These are phyloP conservation scores for Candida namnaoensis DNA, from an alignment of 805 yeast species.

Conservation along the genomic window DNA sequence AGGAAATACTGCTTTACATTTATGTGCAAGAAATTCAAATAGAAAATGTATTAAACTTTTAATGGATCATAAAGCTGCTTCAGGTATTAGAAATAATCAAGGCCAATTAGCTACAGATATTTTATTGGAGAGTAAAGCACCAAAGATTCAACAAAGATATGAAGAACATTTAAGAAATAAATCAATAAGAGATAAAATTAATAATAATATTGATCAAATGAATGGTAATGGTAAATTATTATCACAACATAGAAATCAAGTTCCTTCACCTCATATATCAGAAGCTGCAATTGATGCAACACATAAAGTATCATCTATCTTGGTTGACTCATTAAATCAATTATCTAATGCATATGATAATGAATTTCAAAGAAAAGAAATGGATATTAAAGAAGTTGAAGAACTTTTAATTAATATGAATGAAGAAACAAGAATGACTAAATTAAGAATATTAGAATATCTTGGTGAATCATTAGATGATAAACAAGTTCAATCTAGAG, in stretches of 20 bases:
- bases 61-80: slow-evolving; percentile 38
- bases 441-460: slow-evolving; percentile 12
- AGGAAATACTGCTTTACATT: slow-evolving; percentile 75
- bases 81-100: slow-evolving; percentile 28
- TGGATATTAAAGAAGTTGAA: slow-evolving; percentile 41
- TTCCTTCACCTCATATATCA: slow-evolving; percentile 32
- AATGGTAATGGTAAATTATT: slow-evolving; percentile 1
- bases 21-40: slow-evolving; percentile 57
- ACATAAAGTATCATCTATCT: slow-evolving; percentile 41
- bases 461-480: slow-evolving; percentile 10
- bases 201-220: background rate
- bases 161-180: slow-evolving; percentile 12
- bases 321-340: slow-evolving; percentile 37
- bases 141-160: slow-evolving; percentile 14
- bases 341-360: slow-evolving; percentile 44
- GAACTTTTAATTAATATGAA: slow-evolving; percentile 31
- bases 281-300: slow-evolving; percentile 47
- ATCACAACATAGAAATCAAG: slow-evolving; percentile 3
- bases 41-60: slow-evolving; percentile 41
- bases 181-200: background rate
- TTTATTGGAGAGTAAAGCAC: slow-evolving; percentile 15
- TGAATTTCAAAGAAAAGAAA: slow-evolving; percentile 45
- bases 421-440: slow-evolving; percentile 28
- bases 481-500: slow-evolving; percentile 4
- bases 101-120: slow-evolving; percentile 18